Percentiles rank a stretch among this genome's conserved stretches.
Evolutionary conservation across 106 monocot species (phyloP).

Genomic region (Dendrobium officinale): DNA sequence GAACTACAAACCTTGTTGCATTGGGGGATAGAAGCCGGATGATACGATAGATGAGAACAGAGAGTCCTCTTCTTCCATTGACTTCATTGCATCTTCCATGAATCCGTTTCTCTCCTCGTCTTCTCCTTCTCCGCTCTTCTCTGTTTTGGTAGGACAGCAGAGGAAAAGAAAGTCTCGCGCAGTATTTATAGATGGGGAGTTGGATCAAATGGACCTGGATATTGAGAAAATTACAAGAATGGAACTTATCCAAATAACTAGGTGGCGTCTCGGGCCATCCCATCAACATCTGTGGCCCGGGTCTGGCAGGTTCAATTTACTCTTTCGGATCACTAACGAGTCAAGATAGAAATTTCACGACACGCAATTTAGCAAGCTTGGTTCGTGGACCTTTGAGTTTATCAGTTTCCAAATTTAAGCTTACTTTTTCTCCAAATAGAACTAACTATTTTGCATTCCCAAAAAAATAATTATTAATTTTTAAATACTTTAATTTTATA

Average conservation of each 20-base stretch:
- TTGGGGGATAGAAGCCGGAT: not conserved
- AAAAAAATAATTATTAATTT: too few relatives aligned
- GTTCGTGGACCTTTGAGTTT: too few relatives aligned
- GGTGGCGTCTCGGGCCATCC: not conserved
- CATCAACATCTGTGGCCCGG: too few relatives aligned
- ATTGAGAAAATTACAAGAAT: not conserved
- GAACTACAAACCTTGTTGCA: constrained; percentile 12
- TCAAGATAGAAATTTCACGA: too few relatives aligned
- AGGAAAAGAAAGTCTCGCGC: not conserved
- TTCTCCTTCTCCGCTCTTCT: not conserved
- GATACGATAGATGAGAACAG: not conserved
- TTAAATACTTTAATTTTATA: too few relatives aligned
- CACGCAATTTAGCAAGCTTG: too few relatives aligned
- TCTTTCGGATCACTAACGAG: too few relatives aligned
- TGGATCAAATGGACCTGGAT: not conserved
- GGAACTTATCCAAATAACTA: not conserved
- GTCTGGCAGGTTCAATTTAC: too few relatives aligned
- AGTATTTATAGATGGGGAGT: not conserved
- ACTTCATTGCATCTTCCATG: not conserved
- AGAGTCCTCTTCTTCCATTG: constrained; percentile 9
- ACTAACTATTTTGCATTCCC: too few relatives aligned
- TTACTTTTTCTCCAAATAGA: too few relatives aligned
- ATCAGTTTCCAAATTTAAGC: too few relatives aligned
- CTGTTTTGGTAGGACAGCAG: not conserved
- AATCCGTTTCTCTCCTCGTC: not conserved